phyloP scores from a whole-genome alignment of 75 land plant species.

The Pinus taeda region DNA sequence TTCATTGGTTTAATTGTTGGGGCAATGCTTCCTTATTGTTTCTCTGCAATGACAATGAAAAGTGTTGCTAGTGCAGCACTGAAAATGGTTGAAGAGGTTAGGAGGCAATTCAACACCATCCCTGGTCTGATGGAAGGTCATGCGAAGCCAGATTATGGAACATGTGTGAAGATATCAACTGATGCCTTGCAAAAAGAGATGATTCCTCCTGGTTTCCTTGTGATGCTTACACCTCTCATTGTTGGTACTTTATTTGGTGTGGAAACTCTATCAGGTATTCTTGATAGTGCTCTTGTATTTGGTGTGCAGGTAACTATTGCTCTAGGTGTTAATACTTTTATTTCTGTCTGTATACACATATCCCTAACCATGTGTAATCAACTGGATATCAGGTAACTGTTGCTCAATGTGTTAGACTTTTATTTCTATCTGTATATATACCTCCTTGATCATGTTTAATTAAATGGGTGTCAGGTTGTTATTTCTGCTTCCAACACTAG shows the following conservation, averaged over 20 bases:
- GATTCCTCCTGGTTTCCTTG: slow-evolving; percentile 84
- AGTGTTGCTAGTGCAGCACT: slow-evolving; percentile 23
- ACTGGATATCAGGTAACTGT: slow-evolving; percentile 24
- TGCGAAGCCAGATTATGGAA: slow-evolving; percentile 75
- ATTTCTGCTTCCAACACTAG: slow-evolving; percentile 80
- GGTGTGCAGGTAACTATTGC: slow-evolving; percentile 59
- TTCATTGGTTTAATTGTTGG: slow-evolving; percentile 36
- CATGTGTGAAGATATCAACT: slow-evolving; percentile 75
- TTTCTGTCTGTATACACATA: neutral
- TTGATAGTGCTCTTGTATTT: slow-evolving; percentile 68
- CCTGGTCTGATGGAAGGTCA: slow-evolving; percentile 78
- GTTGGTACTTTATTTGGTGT: slow-evolving; percentile 76
- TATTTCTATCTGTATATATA: neutral
- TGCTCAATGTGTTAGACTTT: neutral
- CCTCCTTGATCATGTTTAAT: neutral
- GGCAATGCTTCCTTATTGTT: slow-evolving; percentile 41
- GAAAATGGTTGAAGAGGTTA: slow-evolving; percentile 82
- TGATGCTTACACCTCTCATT: slow-evolving; percentile 80
- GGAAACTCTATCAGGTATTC: slow-evolving; percentile 66
- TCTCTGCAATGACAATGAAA: slow-evolving; percentile 43
- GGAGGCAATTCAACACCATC: slow-evolving; percentile 73
- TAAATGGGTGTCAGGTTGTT: slow-evolving; percentile 33
- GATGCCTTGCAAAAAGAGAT: slow-evolving; percentile 80
- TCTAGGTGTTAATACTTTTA: neutral
- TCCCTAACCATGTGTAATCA: neutral